These are phyloP conservation scores for Sutorius eximius DNA, from an alignment of 1,284 basidiomycete species.

Conservation along the genomic window DNA sequence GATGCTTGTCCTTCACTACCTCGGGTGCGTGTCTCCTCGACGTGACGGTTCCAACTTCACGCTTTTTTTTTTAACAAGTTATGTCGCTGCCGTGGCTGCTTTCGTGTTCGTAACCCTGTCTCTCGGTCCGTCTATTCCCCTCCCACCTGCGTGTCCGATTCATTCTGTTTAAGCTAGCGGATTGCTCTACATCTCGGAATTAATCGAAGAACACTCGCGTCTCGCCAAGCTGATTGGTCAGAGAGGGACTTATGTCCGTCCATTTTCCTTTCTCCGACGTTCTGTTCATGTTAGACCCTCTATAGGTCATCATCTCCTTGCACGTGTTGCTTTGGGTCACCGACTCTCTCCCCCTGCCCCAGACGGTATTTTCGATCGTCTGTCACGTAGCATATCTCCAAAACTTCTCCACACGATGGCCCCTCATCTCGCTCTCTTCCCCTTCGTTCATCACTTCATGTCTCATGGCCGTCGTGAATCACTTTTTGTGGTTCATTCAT, in stretches of 20 bases:
- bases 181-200: slow-evolving; percentile 87
- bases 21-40: slow-evolving; percentile 40
- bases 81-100: slow-evolving; percentile 64
- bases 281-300: slow-evolving; percentile 9
- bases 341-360: slow-evolving; percentile 75
- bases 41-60: neutral
- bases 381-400: slow-evolving; percentile 88
- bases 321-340: slow-evolving; percentile 78
- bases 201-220: slow-evolving; percentile 90
- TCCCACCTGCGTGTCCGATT: slow-evolving; percentile 15
- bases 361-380: slow-evolving; percentile 73
- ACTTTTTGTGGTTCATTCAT: slow-evolving; percentile 94
- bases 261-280: neutral
- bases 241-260: slow-evolving; percentile 80
- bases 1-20: slow-evolving; percentile 43
- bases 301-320: slow-evolving; percentile 72
- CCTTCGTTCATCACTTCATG: slow-evolving; percentile 82
- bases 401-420: slow-evolving; percentile 89
- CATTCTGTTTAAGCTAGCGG: slow-evolving; percentile 69
- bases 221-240: slow-evolving; percentile 79
- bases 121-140: slow-evolving; percentile 51
- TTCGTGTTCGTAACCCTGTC: slow-evolving; percentile 82
- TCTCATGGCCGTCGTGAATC: slow-evolving; percentile 78
- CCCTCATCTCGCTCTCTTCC: slow-evolving; percentile 85
- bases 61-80: slow-evolving; percentile 41